Evolutionary conservation across 345 rosid genomes (phyloP), one percentile per base, ranked within the genome.

Genomic region (Angophora floribunda): DNA sequence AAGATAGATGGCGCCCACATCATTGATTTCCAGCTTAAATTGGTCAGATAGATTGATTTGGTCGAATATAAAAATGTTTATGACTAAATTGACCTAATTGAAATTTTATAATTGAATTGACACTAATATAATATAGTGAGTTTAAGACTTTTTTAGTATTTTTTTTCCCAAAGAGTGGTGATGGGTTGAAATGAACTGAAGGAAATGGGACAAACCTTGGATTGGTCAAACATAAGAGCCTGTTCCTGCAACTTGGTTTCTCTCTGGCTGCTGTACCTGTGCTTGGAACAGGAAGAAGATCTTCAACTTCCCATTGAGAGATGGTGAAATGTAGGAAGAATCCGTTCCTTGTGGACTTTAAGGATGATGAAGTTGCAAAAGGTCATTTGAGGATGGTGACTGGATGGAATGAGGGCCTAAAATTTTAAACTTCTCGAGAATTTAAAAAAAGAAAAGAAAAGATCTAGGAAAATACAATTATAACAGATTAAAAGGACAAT

Each of bases 1-100:
- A 22, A 0, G 6, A 21, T 21, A 1, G 3, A 1, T 0, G 0
- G 0, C 0, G 0, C 21, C 0, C 0, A 55, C 0, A 2, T 55
- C 0, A 22, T 0, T 0, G 0, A 55, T 55, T 22, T 55, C 1
- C 1, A 0, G 0, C 1, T 0, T 22, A 55, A 55, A 55, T 55
- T 22, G 0, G 0, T 55, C 1, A 1, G 22, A 22, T 22, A 55
- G 22, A 55, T 55, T 55, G 6, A 0, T 21, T 22, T 22, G 0
- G 3, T 55, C 24, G 0, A 1, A 55, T 55, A 55, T 9, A 8
- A 55, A 55, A 55, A 4, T 55, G 2, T 22, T 22, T 22, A 55
- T 8, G 3, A 21, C 8, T 55, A 55, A 55, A 55, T 55, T 21
- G 22, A 28, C 28, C 61, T 22, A 55, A 22, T 28, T 22, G 1